Base-by-base conservation (phyloP, 352 stramenopile species). In the Peronospora destructor region DNA sequence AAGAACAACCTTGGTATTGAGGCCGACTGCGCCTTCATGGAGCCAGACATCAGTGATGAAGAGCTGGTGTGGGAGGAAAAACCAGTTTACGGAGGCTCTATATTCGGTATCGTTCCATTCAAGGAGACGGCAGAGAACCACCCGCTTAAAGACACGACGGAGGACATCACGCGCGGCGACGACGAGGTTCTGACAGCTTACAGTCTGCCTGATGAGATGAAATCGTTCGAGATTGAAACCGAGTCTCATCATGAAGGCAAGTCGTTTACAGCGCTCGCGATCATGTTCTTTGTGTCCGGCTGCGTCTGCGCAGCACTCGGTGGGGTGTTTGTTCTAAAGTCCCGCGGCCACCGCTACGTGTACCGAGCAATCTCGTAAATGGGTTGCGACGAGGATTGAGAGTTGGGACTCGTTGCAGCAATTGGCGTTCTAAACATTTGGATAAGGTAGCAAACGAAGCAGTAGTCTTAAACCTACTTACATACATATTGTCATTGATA, bases 1-100 rank as follows among this genome's bases (percentile, higher is more conserved):
- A 85, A 76, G 17, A 96, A 97, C 85, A 94, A 96, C 54, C 64
- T 97, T 6, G 84, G 77, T 4, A 95, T 98, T 25, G 91, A 98
- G 43, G 75, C 68, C 34, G 72, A 96, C 60, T 97, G 89, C 60
- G 73, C 72, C 21, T 97, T 81, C 60, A 74, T 93, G 52, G 73
- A 94, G 32, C 90, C 90, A 2, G 79, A 90, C 38, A 86, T 90
- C 17, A 80, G 53, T 38, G 75, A 90, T 13, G 75, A 90, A 58
- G 76, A 88, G 54, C 64, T 92, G 12, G 75, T 92, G 52, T 89
- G 75, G 73, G 81, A 92, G 39, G 73, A 88, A 49, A 85, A 76
- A 29, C 65, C 73, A 3, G 40, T 80, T 11, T 89, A 89, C 51
- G 80, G 80, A 42, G 80, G 80, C 6, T 88, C 77, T 8, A 76